Evolutionary conservation across 1,284 basidiomycete species (phyloP), one percentile per base, ranked within the genome.

Genomic region (Moesziomyces parantarcticus): DNA sequence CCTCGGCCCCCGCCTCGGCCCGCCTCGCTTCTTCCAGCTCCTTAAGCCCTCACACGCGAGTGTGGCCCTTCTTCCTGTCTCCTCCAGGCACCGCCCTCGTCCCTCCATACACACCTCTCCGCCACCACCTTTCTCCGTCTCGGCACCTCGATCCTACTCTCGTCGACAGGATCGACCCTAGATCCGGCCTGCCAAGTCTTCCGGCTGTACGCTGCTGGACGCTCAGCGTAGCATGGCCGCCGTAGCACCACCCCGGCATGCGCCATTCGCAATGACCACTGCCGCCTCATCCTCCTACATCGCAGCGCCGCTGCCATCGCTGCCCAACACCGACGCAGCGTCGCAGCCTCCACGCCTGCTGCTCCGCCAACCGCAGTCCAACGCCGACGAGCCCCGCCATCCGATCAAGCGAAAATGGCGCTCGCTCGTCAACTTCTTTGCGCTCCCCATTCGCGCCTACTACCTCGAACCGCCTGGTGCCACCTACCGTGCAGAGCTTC

Each of bases 391-490:
- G 9, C 45, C 25, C 11, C 56, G 53, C 8, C 53, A 71, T 29
- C 58, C 70, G 1, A 36, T 73, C 57, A 74, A 65, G 45, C 56
- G 54, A 54, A 74, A 68, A 40, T 74, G 71, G 71, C 58, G 58
- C 9, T 61, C 58, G 23, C 25, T 74, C 16, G 61, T 74, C 54
- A 64, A 74, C 61, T 69, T 74, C 44, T 74, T 74, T 48, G 71
- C 71, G 1, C 71, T 74, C 13, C 71, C 71, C 23, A 74, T 74
- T n/a, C 65, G 71, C 11, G 39, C 66, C 9, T 69, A 74, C 58
- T 74, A 74, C 50, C 65, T 64, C 20, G 60, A 65, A 23, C 65
- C 65, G 4, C 65, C 71, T 0, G 65, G 65, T 8, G 11, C 29
- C 0, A 45, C 64, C 10, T 69, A 74, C 25, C 65, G 65, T 9